Base-by-base conservation (phyloP, 768 basidiomycete genomes). In the Suillus sp. region DNA sequence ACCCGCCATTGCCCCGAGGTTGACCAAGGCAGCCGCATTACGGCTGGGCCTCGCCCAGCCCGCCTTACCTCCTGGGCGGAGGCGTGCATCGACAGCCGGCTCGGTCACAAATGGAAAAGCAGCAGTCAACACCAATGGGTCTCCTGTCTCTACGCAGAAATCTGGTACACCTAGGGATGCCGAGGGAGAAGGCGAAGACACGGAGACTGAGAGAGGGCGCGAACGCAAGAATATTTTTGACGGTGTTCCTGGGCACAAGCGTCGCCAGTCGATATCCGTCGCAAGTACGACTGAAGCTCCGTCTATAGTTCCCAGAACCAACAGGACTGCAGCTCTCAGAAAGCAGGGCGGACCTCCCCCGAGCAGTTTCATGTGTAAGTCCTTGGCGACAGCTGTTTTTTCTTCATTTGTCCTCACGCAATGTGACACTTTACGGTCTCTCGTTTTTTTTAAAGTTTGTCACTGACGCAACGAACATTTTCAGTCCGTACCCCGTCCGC, bases 201-300 rank as follows among this genome's bases (percentile, higher is more conserved):
- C 74, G 32, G 68, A 69, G 68, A 73, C 64, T 4, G 74, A 75
- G 62, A 22, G 37, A 22, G 50, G 30, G 0, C 45, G 16, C 14
- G 69, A 69, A 64, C 74, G 71, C 45, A 83, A 81, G 73, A 73
- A 74, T 37, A 85, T 82, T 0, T 95, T 93, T 68, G 89, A 90
- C 0, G 91, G 91, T 38, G 88, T 94, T 3, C 92, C 93, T 6
- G 92, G 92, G 0, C 92, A 95, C 70, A 94, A 94, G 75, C 81
- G 92, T 61, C 78, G 89, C 32, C 90, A 92, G 71, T 85, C 84
- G 16, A 87, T 95, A 65, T 74, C 85, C 7, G 93, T 95, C 10
- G 82, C 88, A 20, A 84, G 83, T 65, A 79, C 78, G 11, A 72
- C 70, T 62, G 62, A 62, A 57, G 66, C 78, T 11, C 84, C 84